Evolutionary conservation across 2,329 filamentous ascomycete species (phyloP), one percentile per base, ranked within the genome.

Genomic region (Trichoderma sp.): DNA sequence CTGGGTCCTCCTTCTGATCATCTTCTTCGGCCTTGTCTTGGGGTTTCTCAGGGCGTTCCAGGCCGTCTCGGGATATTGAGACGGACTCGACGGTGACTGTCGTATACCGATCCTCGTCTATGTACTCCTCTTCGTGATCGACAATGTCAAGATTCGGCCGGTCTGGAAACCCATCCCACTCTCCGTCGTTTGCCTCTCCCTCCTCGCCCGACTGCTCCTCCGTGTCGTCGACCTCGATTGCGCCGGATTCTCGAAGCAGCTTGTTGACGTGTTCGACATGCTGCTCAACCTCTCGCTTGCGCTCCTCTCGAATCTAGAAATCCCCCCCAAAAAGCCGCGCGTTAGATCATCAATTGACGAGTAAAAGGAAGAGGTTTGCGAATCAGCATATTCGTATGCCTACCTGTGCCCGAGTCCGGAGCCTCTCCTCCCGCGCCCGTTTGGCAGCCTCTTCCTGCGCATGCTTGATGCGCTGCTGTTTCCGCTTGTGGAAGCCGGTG

Each of bases 401-500:
- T 80, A 94, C 94, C 86, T 92, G 89, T 76, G 88, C 90, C 71
- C 94, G 83, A 64, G 90, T 81, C 65, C 85, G 81, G 65, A 93
- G 84, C 74, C 85, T 91, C 75, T 97, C 93, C 72, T 93, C 86
- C 57, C 89, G 87, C 55, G 89, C 92, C 74, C 85, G 88, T 77
- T 92, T 90, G 52, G 86, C 88, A 3, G 92, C 91, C 71, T 90
- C 83, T 70, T 95, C 92, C 74, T 95, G 90, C 1, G 94, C 94
- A 77, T 89, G 83, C 80, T 96, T 96, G 70, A 89, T 88, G 44
- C 95, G 86, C 76, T 92, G 90, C 61, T 91, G 80, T 78, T 97
- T 98, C 77, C 95, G 90, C 83, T 98, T 99, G 81, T 94, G 93
- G 79, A 99, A 99, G 3, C 95, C 95, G 0, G 93, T 97, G 65